Evolutionary conservation across 805 yeast species (phyloP).

Genomic region (Clavispora asparagi): DNA sequence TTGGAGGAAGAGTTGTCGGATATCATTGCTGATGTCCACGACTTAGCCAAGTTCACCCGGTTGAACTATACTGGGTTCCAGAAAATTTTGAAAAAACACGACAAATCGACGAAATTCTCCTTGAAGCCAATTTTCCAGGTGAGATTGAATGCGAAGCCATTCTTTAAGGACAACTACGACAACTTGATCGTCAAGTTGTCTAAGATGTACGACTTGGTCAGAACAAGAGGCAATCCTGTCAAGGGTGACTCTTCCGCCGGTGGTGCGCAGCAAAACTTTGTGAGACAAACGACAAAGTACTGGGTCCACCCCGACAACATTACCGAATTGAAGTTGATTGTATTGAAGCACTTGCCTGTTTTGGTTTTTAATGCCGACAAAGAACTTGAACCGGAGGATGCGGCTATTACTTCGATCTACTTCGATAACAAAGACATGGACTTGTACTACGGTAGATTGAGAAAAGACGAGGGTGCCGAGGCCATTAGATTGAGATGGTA

Average conservation of each 20-base stretch:
- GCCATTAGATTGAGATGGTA: slow-evolving; percentile 98
- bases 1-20: slow-evolving; percentile 48
- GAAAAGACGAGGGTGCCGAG: slow-evolving; percentile 98
- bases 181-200: slow-evolving; percentile 83
- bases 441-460: slow-evolving; percentile 86
- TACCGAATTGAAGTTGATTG: slow-evolving; percentile 88
- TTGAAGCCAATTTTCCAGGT: slow-evolving; percentile 91
- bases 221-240: slow-evolving; percentile 94
- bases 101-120: slow-evolving; percentile 68
- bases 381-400: slow-evolving; percentile 91
- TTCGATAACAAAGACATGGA: slow-evolving; percentile 88
- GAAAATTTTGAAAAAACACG: slow-evolving; percentile 94
- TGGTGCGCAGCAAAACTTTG: slow-evolving; percentile 95
- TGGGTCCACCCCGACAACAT: slow-evolving; percentile 99
- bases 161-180: slow-evolving; percentile 93
- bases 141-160: slow-evolving; percentile 88
- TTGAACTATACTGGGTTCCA: slow-evolving; percentile 96
- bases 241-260: slow-evolving; percentile 97
- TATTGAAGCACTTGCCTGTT: slow-evolving; percentile 93
- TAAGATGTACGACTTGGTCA: slow-evolving; percentile 81
- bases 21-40: slow-evolving; percentile 95
- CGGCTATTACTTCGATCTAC: slow-evolving; percentile 95
- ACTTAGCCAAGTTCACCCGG: slow-evolving; percentile 87
- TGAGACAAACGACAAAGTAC: slow-evolving; percentile 96
- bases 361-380: slow-evolving; percentile 94